A percentile compares a stretch with the other conserved stretches of the same genome.
phyloP scores from a whole-genome alignment of 805 yeast species.

The Hyphopichia homilentoma region DNA sequence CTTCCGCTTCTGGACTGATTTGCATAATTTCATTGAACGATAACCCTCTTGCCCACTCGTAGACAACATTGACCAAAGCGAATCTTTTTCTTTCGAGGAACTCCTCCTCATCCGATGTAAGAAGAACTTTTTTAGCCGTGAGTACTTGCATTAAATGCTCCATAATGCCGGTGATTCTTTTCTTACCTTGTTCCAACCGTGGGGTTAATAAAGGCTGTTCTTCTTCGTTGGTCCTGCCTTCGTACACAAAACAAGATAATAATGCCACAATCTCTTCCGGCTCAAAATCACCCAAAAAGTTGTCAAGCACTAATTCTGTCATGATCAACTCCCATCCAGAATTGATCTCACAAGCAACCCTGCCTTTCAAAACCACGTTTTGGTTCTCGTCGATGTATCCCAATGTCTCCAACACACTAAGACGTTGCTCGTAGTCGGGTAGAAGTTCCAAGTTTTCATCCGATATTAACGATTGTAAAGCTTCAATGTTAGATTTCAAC shows the following conservation, averaged over 20 bases:
- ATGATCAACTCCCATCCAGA: slow-evolving; percentile 87
- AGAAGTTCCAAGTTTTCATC: slow-evolving; percentile 85
- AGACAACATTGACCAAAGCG: slow-evolving; percentile 88
- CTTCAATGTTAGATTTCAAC: slow-evolving; percentile 49
- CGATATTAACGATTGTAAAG: slow-evolving; percentile 60
- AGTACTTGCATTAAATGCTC: slow-evolving; percentile 58
- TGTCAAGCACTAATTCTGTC: slow-evolving; percentile 87
- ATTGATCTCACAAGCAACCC: slow-evolving; percentile 90
- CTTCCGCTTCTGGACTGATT: slow-evolving; percentile 87
- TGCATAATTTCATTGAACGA: slow-evolving; percentile 89
- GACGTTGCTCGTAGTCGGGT: slow-evolving; percentile 91
- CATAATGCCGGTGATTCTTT: slow-evolving; percentile 67
- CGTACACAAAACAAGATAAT: slow-evolving; percentile 87
- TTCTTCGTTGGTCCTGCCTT: slow-evolving; percentile 66
- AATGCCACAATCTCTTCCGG: slow-evolving; percentile 97
- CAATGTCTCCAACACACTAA: slow-evolving; percentile 72
- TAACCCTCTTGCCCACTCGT: slow-evolving; percentile 96
- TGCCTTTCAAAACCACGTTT: slow-evolving; percentile 82
- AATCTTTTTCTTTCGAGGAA: slow-evolving; percentile 82
- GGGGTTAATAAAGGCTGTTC: slow-evolving; percentile 73
- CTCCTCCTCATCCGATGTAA: slow-evolving; percentile 81
- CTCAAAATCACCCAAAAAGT: slow-evolving; percentile 87
- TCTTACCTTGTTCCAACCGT: slow-evolving; percentile 66
- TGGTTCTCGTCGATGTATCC: slow-evolving; percentile 73
- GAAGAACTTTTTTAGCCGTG: slow-evolving; percentile 62